These are phyloP conservation scores for Candida ovalis DNA, from an alignment of 805 yeast species.

Conservation along the genomic window DNA sequence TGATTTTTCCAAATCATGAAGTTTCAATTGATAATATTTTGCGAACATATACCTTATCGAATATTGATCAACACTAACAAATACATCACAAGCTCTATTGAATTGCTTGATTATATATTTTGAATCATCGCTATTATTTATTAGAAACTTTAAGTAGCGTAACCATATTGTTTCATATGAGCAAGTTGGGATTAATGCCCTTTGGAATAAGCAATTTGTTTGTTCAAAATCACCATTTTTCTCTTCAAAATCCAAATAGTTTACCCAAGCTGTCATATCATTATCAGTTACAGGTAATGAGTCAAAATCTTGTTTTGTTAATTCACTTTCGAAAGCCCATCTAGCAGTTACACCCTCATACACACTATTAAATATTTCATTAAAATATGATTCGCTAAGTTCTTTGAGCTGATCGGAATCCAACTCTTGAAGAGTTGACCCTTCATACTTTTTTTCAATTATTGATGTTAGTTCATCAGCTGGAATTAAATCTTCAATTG, in stretches of 20 bases:
- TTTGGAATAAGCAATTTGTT: conserved; percentile 55
- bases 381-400: conserved; percentile 41
- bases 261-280: conserved; percentile 52
- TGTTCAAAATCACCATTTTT: conserved; percentile 25
- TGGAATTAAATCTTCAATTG: conserved; percentile 31
- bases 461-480: conserved; percentile 29
- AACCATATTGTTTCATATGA: conserved; percentile 62
- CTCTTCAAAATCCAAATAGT: conserved; percentile 53
- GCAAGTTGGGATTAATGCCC: conserved; percentile 71
- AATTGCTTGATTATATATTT: conserved; percentile 38
- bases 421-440: conserved; percentile 8
- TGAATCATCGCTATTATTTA: conserved; percentile 27
- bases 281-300: conserved; percentile 41
- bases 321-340: conserved; percentile 70
- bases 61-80: conserved; percentile 29
- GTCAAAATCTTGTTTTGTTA: conserved; percentile 57
- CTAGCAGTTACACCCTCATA: conserved; percentile 51
- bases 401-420: conserved; percentile 15
- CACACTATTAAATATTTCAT: conserved; percentile 40
- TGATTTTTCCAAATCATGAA: conserved; percentile 18
- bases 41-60: conserved; percentile 30
- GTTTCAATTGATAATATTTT: conserved; percentile 19
- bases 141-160: conserved; percentile 54
- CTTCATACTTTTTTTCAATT: conserved; percentile 13
- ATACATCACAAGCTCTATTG: conserved; percentile 43